Percentiles rank a stretch among this genome's conserved stretches.
Conservation (phyloP, 371 early-diverging fungal species). For the Actinomucor elegans region DNA sequence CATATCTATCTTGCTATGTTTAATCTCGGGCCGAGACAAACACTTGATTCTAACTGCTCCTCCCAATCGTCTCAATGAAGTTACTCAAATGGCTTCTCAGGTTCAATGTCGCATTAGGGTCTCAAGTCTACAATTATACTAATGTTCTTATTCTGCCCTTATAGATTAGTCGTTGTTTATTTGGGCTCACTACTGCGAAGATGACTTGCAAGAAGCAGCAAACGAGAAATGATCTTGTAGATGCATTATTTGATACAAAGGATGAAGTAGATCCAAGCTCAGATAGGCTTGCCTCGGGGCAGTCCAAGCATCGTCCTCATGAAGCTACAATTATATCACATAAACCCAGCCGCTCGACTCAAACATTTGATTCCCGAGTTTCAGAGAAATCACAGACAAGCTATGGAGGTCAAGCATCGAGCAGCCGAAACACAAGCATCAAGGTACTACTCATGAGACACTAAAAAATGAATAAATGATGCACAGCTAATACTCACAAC, state of each 20-base stretch:
- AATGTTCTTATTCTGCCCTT: background rate
- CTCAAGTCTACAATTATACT: too few relatives aligned
- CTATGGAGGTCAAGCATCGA: background rate
- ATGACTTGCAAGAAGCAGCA: constrained; percentile 31
- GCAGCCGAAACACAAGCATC: constrained; percentile 9
- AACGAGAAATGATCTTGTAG: constrained; percentile 32
- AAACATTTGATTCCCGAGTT: constrained; percentile 19
- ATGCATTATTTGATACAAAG: constrained; percentile 32
- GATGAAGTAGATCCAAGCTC: constrained; percentile 18
- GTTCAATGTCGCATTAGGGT: too few relatives aligned
- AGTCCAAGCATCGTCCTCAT: constrained; percentile 2
- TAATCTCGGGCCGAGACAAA: constrained; percentile 40
- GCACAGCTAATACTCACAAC: background rate
- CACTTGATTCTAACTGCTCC: constrained; percentile 45
- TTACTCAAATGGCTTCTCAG: constrained; percentile 44
- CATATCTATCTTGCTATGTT: constrained; percentile 45
- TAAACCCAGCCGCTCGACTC: constrained; percentile 8
- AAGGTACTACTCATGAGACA: constrained; percentile 2
- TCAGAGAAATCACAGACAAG: constrained; percentile 14
- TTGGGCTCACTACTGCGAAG: constrained; percentile 45
- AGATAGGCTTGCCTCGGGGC: background rate
- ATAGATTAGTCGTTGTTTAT: constrained; percentile 39
- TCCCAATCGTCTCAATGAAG: constrained; percentile 32
- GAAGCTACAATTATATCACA: constrained; percentile 5
- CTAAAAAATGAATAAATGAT: background rate